Evolutionary conservation across 352 stramenopile genomes (phyloP).

Genomic region (Phytophthora podocarpi): DNA sequence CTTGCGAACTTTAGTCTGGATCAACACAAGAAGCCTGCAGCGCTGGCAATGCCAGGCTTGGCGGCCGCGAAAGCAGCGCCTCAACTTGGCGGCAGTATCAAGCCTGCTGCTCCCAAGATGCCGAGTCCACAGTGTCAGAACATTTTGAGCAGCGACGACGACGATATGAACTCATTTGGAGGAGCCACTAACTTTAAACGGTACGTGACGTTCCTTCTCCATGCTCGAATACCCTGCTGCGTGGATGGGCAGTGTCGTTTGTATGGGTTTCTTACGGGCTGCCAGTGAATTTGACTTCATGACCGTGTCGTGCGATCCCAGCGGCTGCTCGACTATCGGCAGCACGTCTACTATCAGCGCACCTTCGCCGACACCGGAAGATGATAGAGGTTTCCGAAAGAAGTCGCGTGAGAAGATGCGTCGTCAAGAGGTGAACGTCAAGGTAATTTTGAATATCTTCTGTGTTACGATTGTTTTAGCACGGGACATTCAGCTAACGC

Average conservation of each 20-base stretch:
- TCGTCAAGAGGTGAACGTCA: slow-evolving; percentile 81
- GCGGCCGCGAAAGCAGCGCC: slow-evolving; percentile 3
- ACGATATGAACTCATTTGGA: slow-evolving; percentile 28
- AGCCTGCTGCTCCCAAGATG: slow-evolving; percentile 26
- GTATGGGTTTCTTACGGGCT: slow-evolving; percentile 32
- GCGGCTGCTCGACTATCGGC: slow-evolving; percentile 58
- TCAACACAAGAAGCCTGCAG: slow-evolving; percentile 27
- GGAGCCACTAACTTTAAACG: slow-evolving; percentile 37
- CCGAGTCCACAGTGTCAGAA: slow-evolving; percentile 39
- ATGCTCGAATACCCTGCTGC: neutral
- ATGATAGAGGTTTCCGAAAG: slow-evolving; percentile 70
- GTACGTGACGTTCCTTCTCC: slow-evolving; percentile 31
- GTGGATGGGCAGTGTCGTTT: slow-evolving; percentile 29
- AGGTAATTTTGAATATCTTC: slow-evolving; percentile 41
- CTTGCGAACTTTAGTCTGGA: slow-evolving; percentile 50
- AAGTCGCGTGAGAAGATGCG: slow-evolving; percentile 83
- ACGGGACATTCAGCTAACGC: slow-evolving; percentile 4
- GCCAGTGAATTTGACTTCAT: slow-evolving; percentile 41
- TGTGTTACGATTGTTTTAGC: neutral
- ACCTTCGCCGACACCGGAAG: slow-evolving; percentile 41
- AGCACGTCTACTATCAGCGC: slow-evolving; percentile 17
- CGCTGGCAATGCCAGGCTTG: slow-evolving; percentile 2
- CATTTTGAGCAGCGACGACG: slow-evolving; percentile 42
- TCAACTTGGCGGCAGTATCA: slow-evolving; percentile 25
- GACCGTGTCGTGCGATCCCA: slow-evolving; percentile 47